A percentile compares a stretch with the other conserved stretches of the same genome.
phyloP scores from a whole-genome alignment of 2,329 filamentous ascomycete species.

The Aureobasidium subglaciale region DNA sequence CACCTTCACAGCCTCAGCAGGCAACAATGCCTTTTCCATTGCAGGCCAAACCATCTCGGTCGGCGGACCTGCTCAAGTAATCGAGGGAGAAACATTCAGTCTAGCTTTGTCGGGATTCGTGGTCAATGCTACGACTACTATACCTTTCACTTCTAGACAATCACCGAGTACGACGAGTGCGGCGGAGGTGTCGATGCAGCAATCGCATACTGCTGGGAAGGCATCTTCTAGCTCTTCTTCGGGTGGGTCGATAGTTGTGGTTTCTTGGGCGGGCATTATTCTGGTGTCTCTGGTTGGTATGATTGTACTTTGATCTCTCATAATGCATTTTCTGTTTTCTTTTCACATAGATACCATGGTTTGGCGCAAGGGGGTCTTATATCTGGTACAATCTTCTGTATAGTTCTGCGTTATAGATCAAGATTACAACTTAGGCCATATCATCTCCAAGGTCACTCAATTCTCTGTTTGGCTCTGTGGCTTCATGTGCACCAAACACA shows the following conservation, averaged over 20 bases:
- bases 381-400: no score
- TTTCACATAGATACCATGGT: background rate
- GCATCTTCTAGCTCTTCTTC: background rate
- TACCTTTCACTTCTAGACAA: background rate
- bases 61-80: background rate
- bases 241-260: background rate
- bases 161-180: background rate
- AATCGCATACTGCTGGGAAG: background rate
- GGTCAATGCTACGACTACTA: conserved; percentile 7
- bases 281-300: background rate
- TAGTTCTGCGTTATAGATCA: no score
- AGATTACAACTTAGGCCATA: background rate
- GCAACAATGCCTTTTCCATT: conserved; percentile 5
- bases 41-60: conserved; percentile 1
- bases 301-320: background rate
- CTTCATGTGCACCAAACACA: conserved; percentile 49
- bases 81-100: conserved; percentile 14
- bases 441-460: conserved; percentile 15
- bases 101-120: background rate
- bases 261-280: background rate
- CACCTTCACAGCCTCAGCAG: conserved; percentile 8
- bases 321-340: background rate
- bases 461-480: conserved; percentile 14
- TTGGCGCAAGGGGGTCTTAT: background rate
- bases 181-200: background rate